phyloP scores from a whole-genome alignment of 192 early-diverging fungal genomes.

The Coemansia sp. region DNA sequence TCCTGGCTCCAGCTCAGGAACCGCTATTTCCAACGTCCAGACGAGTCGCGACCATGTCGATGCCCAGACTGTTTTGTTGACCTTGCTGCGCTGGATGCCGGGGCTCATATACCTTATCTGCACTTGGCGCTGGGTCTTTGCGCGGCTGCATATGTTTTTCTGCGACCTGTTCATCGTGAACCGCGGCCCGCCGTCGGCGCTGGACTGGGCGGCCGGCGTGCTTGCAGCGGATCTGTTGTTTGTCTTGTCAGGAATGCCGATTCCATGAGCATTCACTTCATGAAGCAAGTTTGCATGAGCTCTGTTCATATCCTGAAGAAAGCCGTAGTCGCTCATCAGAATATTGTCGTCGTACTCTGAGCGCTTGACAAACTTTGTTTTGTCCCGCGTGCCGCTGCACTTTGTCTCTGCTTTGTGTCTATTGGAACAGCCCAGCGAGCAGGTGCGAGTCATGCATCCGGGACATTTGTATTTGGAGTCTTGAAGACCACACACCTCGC shows the following conservation, averaged over 20 bases:
- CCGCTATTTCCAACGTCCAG: slow-evolving; percentile 28
- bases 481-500: slow-evolving; percentile 50
- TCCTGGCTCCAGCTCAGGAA: slow-evolving; percentile 14
- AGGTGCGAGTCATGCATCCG: slow-evolving; percentile 60
- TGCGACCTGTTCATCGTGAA: slow-evolving; percentile 15
- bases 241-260: neutral
- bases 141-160: slow-evolving; percentile 15
- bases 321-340: slow-evolving; percentile 72
- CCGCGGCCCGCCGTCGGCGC: slow-evolving; percentile 1
- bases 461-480: slow-evolving; percentile 69
- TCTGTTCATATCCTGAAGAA: slow-evolving; percentile 63
- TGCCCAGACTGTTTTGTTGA: slow-evolving; percentile 34
- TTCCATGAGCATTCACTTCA: slow-evolving; percentile 30
- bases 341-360: slow-evolving; percentile 60
- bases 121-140: slow-evolving; percentile 24
- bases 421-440: slow-evolving; percentile 65
- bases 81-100: slow-evolving; percentile 28
- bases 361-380: slow-evolving; percentile 59
- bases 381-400: slow-evolving; percentile 64
- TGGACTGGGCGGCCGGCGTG: neutral
- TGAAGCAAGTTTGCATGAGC: slow-evolving; percentile 47
- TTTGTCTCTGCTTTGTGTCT: slow-evolving; percentile 58
- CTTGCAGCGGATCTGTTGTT: neutral
- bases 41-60: slow-evolving; percentile 27
- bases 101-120: slow-evolving; percentile 39